A percentile compares a stretch with the other conserved stretches of the same genome.
Conservation (phyloP, 2,329 filamentous ascomycete species). For the Onygenales sp. region DNA sequence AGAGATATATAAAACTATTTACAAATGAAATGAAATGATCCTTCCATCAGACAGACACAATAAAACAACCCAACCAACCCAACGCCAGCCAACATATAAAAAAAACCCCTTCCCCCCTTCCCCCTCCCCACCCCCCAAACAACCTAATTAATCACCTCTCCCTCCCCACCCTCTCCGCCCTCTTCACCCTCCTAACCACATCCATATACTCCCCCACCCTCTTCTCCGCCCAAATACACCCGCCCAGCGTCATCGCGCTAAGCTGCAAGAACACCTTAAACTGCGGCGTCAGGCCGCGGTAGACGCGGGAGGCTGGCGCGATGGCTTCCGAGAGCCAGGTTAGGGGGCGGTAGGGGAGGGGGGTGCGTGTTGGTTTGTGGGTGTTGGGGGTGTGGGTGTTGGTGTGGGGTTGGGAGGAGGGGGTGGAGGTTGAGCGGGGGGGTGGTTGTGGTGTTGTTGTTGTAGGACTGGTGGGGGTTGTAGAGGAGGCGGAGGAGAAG, state of each 20-base stretch:
- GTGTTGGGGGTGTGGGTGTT: slow-evolving; percentile 16
- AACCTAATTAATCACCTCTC: background rate
- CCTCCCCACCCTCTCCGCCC: slow-evolving; percentile 28
- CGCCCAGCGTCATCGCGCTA: slow-evolving; percentile 38
- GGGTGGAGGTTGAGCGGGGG: slow-evolving; percentile 22
- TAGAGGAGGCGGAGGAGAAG: slow-evolving; percentile 22
- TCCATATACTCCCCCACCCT: slow-evolving; percentile 38
- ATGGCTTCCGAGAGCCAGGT: slow-evolving; percentile 42
- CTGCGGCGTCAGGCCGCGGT: slow-evolving; percentile 39
- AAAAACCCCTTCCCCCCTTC: background rate
- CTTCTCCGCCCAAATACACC: slow-evolving; percentile 40
- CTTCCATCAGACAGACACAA: too few species aligned
- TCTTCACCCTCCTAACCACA: slow-evolving; percentile 29
- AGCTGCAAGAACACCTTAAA: slow-evolving; percentile 43
- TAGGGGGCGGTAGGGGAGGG: slow-evolving; percentile 30
- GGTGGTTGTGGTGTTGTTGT: slow-evolving; percentile 6
- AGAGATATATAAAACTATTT: too few species aligned
- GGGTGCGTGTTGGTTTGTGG: slow-evolving; percentile 20
- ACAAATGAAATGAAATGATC: too few species aligned
- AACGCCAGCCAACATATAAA: too few species aligned
- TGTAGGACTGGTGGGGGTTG: slow-evolving; percentile 5
- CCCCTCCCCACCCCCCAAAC: background rate
- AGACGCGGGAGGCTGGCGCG: slow-evolving; percentile 32
- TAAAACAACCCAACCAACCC: too few species aligned
- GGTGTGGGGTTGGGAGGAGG: slow-evolving; percentile 14